Conservation (phyloP, 148 eudicot genomes). For the Cornus kousa region DNA sequence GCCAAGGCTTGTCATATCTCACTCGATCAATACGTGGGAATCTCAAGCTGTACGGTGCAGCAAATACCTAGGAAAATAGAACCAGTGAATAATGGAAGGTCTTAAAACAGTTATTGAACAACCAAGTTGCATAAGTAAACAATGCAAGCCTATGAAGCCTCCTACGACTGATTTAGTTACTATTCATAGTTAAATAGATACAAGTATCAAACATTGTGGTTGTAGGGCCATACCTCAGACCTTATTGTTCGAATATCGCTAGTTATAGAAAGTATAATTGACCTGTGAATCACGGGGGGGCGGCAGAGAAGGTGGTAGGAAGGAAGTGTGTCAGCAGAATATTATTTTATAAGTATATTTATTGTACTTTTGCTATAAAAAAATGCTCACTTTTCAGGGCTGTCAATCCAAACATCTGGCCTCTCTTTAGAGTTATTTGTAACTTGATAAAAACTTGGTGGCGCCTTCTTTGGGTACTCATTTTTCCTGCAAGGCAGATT, state of each 20-base stretch:
- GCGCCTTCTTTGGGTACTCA: slow-evolving; percentile 76
- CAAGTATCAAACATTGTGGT: neutral
- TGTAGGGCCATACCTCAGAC: slow-evolving; percentile 48
- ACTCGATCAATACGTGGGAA: slow-evolving; percentile 91
- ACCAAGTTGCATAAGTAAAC: slow-evolving; percentile 2
- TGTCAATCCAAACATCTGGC: slow-evolving; percentile 99
- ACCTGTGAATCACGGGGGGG: slow-evolving; percentile 29
- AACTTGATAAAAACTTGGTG: slow-evolving; percentile 87
- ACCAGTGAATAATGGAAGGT: neutral
- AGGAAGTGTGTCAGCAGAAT: slow-evolving; percentile 17
- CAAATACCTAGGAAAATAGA: slow-evolving; percentile 48
- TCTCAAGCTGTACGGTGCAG: slow-evolving; percentile 90
- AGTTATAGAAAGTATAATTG: slow-evolving; percentile 77
- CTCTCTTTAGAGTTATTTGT: slow-evolving; percentile 91
- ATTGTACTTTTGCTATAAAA: neutral
- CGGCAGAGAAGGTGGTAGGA: neutral
- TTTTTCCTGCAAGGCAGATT: slow-evolving; percentile 43
- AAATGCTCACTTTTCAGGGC: slow-evolving; percentile 75
- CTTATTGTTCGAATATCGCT: slow-evolving; percentile 87
- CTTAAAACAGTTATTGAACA: neutral
- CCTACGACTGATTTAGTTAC: neutral
- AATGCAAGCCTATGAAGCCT: neutral
- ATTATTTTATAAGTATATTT: neutral
- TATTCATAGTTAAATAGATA: neutral
- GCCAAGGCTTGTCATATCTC: slow-evolving; percentile 96